Conservation (phyloP, 164 flowering plant species). For the Vitis amurensis region DNA sequence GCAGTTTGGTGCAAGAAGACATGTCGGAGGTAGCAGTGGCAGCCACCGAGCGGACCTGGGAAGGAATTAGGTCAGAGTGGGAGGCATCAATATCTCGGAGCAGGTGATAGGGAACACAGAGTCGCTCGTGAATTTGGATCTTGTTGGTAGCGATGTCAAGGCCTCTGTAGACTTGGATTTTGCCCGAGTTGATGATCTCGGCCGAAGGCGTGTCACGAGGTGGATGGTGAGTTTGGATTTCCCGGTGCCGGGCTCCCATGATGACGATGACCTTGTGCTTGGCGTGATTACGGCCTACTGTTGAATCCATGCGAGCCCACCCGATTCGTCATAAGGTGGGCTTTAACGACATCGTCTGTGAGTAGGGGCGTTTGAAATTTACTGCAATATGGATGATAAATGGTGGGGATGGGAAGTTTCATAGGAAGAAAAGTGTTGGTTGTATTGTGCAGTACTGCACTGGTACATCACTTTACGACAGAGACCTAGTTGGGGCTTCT, state of each 20-base stretch:
- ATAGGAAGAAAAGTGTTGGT: too few relatives aligned
- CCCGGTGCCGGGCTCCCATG: slow-evolving; percentile 26
- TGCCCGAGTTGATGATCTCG: slow-evolving; percentile 84
- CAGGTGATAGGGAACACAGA: slow-evolving; percentile 64
- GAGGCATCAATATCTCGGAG: slow-evolving; percentile 53
- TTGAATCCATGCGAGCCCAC: too few relatives aligned
- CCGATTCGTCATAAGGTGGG: too few relatives aligned
- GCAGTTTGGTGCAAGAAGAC: slow-evolving; percentile 38
- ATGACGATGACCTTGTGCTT: too few relatives aligned
- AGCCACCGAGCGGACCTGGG: slow-evolving; percentile 50
- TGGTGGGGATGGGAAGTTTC: too few relatives aligned
- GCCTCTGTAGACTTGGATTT: slow-evolving; percentile 75
- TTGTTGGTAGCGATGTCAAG: slow-evolving; percentile 87
- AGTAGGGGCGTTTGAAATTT: too few relatives aligned
- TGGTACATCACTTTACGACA: too few relatives aligned
- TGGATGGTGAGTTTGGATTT: slow-evolving; percentile 71
- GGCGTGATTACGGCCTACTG: too few relatives aligned
- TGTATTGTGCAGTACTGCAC: too few relatives aligned
- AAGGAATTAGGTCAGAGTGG: slow-evolving; percentile 44
- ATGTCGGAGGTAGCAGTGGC: slow-evolving; percentile 29
- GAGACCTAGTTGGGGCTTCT: too few relatives aligned
- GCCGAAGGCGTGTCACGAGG: slow-evolving; percentile 48
- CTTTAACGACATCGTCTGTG: too few relatives aligned
- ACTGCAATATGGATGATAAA: too few relatives aligned
- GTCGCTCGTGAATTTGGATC: slow-evolving; percentile 44